Evolutionary conservation across 2,329 filamentous ascomycete genomes (phyloP).

Genomic region (Onygenales sp.): DNA sequence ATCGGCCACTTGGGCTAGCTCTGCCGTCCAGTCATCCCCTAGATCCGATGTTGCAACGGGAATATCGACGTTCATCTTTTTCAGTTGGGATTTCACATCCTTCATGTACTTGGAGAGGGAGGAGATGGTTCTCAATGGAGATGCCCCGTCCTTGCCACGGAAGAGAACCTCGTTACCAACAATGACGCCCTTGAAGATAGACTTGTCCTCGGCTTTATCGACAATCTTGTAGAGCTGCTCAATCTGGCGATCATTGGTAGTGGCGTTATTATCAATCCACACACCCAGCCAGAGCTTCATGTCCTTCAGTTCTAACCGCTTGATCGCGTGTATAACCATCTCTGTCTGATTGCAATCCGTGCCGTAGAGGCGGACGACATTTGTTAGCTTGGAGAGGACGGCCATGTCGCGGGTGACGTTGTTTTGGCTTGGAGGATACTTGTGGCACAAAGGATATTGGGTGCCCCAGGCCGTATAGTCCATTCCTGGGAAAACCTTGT

Average conservation of each 20-base stretch:
- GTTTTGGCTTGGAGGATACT: constrained; percentile 76
- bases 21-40: constrained; percentile 72
- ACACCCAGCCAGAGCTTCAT: constrained; percentile 93
- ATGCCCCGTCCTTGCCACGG: constrained; percentile 29
- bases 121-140: constrained; percentile 54
- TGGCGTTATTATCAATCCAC: constrained; percentile 76
- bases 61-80: constrained; percentile 54
- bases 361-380: constrained; percentile 79
- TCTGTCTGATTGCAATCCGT: constrained; percentile 97
- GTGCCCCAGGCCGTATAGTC: constrained; percentile 90
- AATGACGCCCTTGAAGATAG: constrained; percentile 51
- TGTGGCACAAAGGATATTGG: constrained; percentile 76
- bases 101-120: constrained; percentile 56
- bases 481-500: constrained; percentile 91
- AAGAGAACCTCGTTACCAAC: constrained; percentile 56
- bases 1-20: constrained; percentile 63
- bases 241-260: constrained; percentile 76
- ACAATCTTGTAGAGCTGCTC: constrained; percentile 76
- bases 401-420: constrained; percentile 89
- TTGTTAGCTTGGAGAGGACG: constrained; percentile 80
- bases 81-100: constrained; percentile 64
- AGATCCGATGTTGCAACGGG: constrained; percentile 82
- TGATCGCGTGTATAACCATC: constrained; percentile 78
- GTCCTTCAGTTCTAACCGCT: constrained; percentile 58
- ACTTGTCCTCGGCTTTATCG: constrained; percentile 39